Base-by-base conservation (phyloP, 768 basidiomycete species). In the Neoboletus brunneissimus region DNA sequence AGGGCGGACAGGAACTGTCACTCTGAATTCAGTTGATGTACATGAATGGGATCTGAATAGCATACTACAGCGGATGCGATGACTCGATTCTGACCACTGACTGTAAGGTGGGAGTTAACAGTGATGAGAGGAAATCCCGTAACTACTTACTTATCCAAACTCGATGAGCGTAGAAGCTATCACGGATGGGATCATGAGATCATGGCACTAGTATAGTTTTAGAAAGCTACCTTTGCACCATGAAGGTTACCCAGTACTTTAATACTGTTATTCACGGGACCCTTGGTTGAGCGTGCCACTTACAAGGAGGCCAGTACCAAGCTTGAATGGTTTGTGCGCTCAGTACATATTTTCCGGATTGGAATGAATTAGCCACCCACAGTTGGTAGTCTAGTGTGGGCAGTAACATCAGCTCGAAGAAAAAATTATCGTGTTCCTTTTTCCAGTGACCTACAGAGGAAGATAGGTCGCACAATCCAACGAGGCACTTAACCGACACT, bases 1-100 rank as follows among this genome's bases (percentile, higher is more conserved):
- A 49, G 3, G 15, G 63, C 27, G 5, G 12, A 32, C 10, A 65
- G 15, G n/a, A 61, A 3, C 63, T 62, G 25, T 31, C 13, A 9
- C 15, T 18, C 31, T 48, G 16, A 34, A 6, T 11, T 66, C 34
- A 65, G 49, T 13, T 8, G 31, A 32, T n/a, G 25, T 29, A 5
- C 27, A n/a, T 4, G 18, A 31, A 40, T 20, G 5, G 0, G 38
- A 18, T 20, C n/a, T 11, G 16, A 5, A 11, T 20, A 9, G 11
- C 38, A 20, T 20, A 40, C 38, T n/a, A 40, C 38, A 10, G 38
- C 38, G 3, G 38, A 40, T 20, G 38, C 20, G n/a, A 40, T 40
- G 9, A 40, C 20, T 40, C 38, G 38, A 40, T n/a, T 40, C 10
- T 15, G n/a, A 20, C 38, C 38, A n/a, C 38, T 40, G 38, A 40